Conservation (phyloP, 1,139 yeast genomes). For the Candida tropicalis region DNA sequence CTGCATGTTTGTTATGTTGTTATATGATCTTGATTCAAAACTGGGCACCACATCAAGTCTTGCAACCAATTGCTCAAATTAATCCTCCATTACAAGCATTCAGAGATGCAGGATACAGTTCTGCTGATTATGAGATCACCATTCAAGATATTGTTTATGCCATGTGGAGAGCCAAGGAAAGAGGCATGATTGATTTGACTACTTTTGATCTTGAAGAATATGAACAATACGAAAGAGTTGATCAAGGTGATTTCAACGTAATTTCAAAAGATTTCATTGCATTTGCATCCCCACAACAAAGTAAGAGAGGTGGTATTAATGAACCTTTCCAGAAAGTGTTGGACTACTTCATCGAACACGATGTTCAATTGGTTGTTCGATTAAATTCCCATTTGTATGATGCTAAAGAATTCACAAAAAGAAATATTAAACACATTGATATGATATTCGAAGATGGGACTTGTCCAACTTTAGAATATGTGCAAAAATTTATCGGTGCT, state of each 20-base stretch:
- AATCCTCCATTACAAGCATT: constrained; percentile 95
- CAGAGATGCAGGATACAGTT: constrained; percentile 96
- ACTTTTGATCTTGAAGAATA: constrained; percentile 90
- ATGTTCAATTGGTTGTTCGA: constrained; percentile 88
- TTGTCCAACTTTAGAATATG: constrained; percentile 92
- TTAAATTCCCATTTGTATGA: constrained; percentile 90
- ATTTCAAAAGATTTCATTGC: constrained; percentile 94
- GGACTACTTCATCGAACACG: constrained; percentile 67
- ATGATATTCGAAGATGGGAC: constrained; percentile 98
- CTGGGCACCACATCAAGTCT: constrained; percentile 98
- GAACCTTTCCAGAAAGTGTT: constrained; percentile 82
- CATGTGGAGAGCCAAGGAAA: constrained; percentile 97
- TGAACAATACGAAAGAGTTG: constrained; percentile 93
- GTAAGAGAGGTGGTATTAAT: constrained; percentile 52
- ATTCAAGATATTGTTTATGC: constrained; percentile 96
- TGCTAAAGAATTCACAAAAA: constrained; percentile 75
- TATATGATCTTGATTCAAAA: constrained; percentile 94
- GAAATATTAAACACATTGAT: constrained; percentile 87
- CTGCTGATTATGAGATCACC: constrained; percentile 89
- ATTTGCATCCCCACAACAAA: constrained; percentile 94
- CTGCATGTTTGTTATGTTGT: constrained; percentile 91
- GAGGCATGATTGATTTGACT: constrained; percentile 84
- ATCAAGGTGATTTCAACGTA: constrained; percentile 94
- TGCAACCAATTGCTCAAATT: constrained; percentile 90
- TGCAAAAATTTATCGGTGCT: constrained; percentile 90